A percentile compares a stretch with the other conserved stretches of the same genome.
Evolutionary conservation across 192 early-diverging fungal genomes (phyloP).

Genomic region (Backusella circina): DNA sequence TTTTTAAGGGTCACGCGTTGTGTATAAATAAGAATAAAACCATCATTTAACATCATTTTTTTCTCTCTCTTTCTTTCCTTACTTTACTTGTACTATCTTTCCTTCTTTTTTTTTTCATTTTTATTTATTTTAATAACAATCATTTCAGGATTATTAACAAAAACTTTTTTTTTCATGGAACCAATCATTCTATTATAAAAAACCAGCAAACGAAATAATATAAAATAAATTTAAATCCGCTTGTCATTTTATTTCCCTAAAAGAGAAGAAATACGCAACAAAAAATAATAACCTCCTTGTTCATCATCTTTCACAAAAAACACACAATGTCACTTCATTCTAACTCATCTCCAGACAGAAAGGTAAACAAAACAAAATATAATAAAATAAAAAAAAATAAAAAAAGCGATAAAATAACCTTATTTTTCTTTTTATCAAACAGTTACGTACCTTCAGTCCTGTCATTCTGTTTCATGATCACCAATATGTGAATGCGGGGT

Average conservation of each 20-base stretch:
- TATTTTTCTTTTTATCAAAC: background rate
- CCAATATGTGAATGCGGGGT: constrained; percentile 21
- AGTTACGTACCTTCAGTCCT: constrained; percentile 33
- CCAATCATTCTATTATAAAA: background rate
- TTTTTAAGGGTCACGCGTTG: background rate
- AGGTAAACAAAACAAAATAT: background rate
- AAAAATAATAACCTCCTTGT: background rate
- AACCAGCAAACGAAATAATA: background rate
- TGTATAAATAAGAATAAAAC: background rate
- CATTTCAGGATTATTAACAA: background rate
- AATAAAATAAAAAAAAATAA: background rate
- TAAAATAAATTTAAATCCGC: background rate
- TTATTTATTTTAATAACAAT: background rate
- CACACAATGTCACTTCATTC: background rate
- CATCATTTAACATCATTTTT: background rate
- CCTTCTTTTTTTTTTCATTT: background rate
- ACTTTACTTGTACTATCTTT: background rate
- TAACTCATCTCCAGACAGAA: background rate
- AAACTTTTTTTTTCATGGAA: background rate
- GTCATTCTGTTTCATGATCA: constrained; percentile 38
- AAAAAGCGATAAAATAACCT: background rate
- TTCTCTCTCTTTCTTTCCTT: background rate
- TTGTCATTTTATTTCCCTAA: background rate
- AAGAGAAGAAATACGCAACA: background rate
- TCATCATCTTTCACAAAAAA: background rate